A percentile compares a stretch with the other conserved stretches of the same genome.
phyloP scores from a whole-genome alignment of 2,329 filamentous ascomycete genomes.

The Colletotrichum spaethianum region DNA sequence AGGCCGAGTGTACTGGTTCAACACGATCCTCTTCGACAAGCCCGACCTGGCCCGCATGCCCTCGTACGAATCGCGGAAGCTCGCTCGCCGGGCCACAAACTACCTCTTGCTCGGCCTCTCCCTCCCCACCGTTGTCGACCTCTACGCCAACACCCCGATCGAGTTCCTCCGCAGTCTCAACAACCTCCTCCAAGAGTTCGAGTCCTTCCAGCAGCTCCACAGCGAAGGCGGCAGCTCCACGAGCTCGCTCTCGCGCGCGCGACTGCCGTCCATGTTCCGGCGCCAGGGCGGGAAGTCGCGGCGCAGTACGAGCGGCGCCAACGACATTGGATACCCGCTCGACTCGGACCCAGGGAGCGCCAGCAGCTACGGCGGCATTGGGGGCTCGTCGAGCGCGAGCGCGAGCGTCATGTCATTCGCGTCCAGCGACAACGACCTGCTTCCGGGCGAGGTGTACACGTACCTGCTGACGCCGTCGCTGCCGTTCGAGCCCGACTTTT shows the following conservation, averaged over 20 bases:
- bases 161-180: constrained; percentile 93
- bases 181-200: constrained; percentile 89
- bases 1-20: constrained; percentile 97
- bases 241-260: constrained; percentile 80
- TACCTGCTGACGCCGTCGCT: constrained; percentile 91
- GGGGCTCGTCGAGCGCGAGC: constrained; percentile 50
- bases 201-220: constrained; percentile 91
- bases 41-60: constrained; percentile 85
- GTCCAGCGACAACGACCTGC: constrained; percentile 74
- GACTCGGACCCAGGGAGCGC: constrained; percentile 47
- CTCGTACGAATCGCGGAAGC: constrained; percentile 86
- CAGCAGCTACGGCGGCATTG: constrained; percentile 46
- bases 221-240: constrained; percentile 80
- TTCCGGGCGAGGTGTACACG: constrained; percentile 89
- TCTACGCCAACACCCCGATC: constrained; percentile 82
- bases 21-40: constrained; percentile 92
- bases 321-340: constrained; percentile 51
- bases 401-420: constrained; percentile 70
- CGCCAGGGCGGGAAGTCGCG: constrained; percentile 72
- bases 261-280: constrained; percentile 88
- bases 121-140: constrained; percentile 89
- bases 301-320: constrained; percentile 65
- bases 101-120: constrained; percentile 94
- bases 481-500: constrained; percentile 97
- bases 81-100: constrained; percentile 92